Evolutionary conservation across 345 rosid species (phyloP).

Genomic region (Eucalyptus cladocalyx): DNA sequence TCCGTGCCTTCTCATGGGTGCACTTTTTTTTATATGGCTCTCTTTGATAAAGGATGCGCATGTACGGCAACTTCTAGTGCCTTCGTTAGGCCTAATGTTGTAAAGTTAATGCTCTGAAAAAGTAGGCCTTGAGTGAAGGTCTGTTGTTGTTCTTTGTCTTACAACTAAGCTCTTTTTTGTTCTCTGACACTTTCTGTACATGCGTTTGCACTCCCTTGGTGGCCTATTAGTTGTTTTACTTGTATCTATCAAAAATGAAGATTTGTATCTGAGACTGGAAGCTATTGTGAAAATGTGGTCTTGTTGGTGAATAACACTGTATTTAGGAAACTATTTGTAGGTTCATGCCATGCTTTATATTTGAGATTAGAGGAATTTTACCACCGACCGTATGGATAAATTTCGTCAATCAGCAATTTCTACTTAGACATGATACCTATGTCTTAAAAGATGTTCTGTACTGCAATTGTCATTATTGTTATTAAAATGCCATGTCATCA

Average conservation of each 20-base stretch:
- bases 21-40: slow-evolving; percentile 21
- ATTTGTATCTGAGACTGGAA: neutral
- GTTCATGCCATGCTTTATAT: neutral
- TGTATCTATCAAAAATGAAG: neutral
- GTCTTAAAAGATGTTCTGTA: too few species aligned
- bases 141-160: slow-evolving; percentile 8
- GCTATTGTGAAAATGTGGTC: neutral
- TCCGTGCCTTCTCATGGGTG: slow-evolving; percentile 46
- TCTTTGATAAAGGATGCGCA: slow-evolving; percentile 55
- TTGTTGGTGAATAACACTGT: neutral
- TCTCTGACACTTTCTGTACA: neutral
- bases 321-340: neutral
- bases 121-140: neutral
- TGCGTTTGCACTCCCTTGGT: neutral
- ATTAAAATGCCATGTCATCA: too few species aligned
- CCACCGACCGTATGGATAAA: neutral
- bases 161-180: neutral
- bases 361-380: neutral
- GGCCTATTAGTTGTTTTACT: neutral
- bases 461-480: too few species aligned
- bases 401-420: too few species aligned
- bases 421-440: too few species aligned
- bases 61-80: slow-evolving; percentile 18
- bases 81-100: neutral
- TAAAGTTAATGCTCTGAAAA: neutral